Percentiles rank a stretch among this genome's conserved stretches.
Conservation (phyloP, 2,329 filamentous ascomycete species). For the Hypoxylon sp. region DNA sequence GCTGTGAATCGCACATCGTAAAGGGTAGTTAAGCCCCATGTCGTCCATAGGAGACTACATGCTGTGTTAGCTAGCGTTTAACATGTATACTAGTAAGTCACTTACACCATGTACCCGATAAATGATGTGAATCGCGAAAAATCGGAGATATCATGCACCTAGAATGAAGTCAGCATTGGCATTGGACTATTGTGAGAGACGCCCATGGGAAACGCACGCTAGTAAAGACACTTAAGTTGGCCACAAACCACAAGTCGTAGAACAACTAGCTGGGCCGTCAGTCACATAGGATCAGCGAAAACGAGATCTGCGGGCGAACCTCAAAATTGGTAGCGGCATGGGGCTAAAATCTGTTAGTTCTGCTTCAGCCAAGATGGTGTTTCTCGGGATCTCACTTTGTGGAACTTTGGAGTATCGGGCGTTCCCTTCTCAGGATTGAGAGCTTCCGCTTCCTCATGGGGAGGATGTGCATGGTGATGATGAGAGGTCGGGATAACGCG, state of each 20-base stretch:
- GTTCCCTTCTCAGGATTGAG: slow-evolving; percentile 8
- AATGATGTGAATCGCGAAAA: slow-evolving; percentile 55
- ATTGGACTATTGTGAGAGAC: background rate
- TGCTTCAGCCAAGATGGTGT: background rate
- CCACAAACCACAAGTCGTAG: slow-evolving; percentile 72
- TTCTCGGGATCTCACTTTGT: slow-evolving; percentile 36
- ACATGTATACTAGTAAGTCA: slow-evolving; percentile 45
- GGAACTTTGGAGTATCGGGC: slow-evolving; percentile 37
- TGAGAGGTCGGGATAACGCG: slow-evolving; percentile 34
- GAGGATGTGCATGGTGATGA: slow-evolving; percentile 29
- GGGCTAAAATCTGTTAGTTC: slow-evolving; percentile 38
- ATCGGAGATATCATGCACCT: slow-evolving; percentile 50
- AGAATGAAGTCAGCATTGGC: background rate
- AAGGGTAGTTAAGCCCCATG: slow-evolving; percentile 73
- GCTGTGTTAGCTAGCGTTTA: slow-evolving; percentile 48
- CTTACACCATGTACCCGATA: slow-evolving; percentile 64
- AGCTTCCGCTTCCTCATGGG: slow-evolving; percentile 15
- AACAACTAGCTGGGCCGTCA: slow-evolving; percentile 59
- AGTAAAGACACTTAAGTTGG: slow-evolving; percentile 74
- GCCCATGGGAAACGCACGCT: slow-evolving; percentile 49
- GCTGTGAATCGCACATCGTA: slow-evolving; percentile 75
- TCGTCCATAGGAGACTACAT: slow-evolving; percentile 71
- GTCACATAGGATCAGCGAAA: slow-evolving; percentile 35
- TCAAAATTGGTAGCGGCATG: slow-evolving; percentile 46
- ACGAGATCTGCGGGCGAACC: slow-evolving; percentile 25